Conservation (phyloP, 202 grass and related monocot species). For the Bolboschoenoplectus hybrid region DNA sequence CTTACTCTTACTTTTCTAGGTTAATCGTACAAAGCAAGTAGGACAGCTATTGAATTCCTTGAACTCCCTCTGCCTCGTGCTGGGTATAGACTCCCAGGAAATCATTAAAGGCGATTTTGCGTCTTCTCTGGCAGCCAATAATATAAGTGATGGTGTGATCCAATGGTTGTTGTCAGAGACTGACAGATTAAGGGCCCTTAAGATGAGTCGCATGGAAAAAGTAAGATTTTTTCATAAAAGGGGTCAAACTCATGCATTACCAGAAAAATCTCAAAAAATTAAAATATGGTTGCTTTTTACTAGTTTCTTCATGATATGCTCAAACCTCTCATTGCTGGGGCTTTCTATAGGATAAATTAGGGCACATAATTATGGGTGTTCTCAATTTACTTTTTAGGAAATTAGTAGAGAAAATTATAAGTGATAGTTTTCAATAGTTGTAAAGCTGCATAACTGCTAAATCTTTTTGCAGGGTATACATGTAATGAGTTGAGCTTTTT, state of each 20-base stretch:
- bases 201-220: conserved; percentile 63
- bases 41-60: conserved; percentile 46
- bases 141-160: conserved; percentile 59
- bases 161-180: conserved; percentile 48
- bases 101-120: conserved; percentile 12
- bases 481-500: neutral
- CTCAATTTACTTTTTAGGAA: conserved; percentile 9
- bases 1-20: conserved; percentile 42
- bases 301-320: neutral
- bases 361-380: neutral
- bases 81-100: conserved; percentile 63
- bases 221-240: conserved; percentile 34
- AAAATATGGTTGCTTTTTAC: neutral
- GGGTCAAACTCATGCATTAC: neutral
- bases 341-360: neutral
- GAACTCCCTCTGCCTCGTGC: conserved; percentile 61
- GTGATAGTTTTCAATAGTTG: neutral
- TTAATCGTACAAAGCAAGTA: conserved; percentile 57
- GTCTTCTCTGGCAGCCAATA: conserved; percentile 25
- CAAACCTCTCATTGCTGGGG: neutral
- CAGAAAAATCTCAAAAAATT: neutral
- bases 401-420: neutral
- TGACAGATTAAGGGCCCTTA: conserved; percentile 58
- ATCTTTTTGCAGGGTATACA: neutral
- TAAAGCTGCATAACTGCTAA: neutral